Base-by-base conservation (phyloP, 371 early-diverging fungal species). In the Lichtheimia hyalospora region DNA sequence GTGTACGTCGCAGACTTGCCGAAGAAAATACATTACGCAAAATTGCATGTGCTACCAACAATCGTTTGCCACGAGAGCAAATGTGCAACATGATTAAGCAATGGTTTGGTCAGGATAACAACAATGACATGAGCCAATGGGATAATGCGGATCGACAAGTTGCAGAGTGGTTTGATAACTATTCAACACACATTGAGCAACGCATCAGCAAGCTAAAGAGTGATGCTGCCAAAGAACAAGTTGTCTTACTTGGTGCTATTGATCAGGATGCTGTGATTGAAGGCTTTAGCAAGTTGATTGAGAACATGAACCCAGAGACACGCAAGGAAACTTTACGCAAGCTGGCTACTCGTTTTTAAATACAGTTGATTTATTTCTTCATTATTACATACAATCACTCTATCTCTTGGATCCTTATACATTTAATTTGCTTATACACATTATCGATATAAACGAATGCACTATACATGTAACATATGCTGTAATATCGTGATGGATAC, bases 1-100 rank as follows among this genome's bases (percentile, higher is more conserved):
- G 98, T 64, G 81, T 96, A 51, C 84, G 87, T 66, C 87, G 95
- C 56, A 79, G 96, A 41, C 72, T 96, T 51, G 63, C 65, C 23
- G 93, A 93, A 67, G 92, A 93, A 71, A 82, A 88, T 49, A 61
- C 85, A 59, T 78, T 84, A 74, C 80, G 79, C 65, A 72, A 73
- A 54, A 83, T 92, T 57, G 25, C 48, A 12, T 16, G 52, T 23
- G 85, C 77, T 41, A 57, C 69, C 27, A 67, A 66, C 52, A 71
- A 83, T 48, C 34, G 34, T 10, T 60, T 82, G 67, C 43, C 73
- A 14, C 84, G 86, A 18, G 77, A 71, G 3, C 61, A 83, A 56
- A 84, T 84, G 77, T 63, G 57, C 12, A 44, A 41, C 52, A 49
- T 79, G 12, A 62, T 90, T 13, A 62, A 73, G 62, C 68, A 73